Evolutionary conservation across 2,329 filamentous ascomycete species (phyloP).

Genomic region (Claviceps fusiformis): DNA sequence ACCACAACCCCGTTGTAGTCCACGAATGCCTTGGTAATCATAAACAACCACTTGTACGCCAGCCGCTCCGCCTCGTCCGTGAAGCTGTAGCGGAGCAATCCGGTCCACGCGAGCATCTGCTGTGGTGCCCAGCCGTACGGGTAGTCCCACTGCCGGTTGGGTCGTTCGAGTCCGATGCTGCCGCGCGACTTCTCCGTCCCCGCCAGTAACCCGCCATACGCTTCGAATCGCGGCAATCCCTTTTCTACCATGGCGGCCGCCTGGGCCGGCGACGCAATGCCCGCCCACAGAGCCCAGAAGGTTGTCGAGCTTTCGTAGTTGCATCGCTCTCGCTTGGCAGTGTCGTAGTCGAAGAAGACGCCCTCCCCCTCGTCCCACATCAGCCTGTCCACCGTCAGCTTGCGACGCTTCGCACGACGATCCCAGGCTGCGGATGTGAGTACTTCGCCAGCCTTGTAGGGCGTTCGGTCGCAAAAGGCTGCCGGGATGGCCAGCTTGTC

Average conservation of each 20-base stretch:
- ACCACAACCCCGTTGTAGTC: constrained; percentile 98
- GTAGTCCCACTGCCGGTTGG: constrained; percentile 97
- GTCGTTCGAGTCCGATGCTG: constrained; percentile 61
- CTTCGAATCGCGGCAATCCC: constrained; percentile 79
- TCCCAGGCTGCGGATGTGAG: constrained; percentile 86
- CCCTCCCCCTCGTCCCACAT: constrained; percentile 85
- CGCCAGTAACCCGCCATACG: constrained; percentile 72
- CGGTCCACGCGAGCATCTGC: constrained; percentile 96
- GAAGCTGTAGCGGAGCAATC: constrained; percentile 81
- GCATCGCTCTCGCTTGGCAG: constrained; percentile 63
- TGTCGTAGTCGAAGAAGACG: constrained; percentile 98
- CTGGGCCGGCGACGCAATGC: constrained; percentile 71
- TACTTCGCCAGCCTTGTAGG: constrained; percentile 50
- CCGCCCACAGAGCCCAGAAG: constrained; percentile 96
- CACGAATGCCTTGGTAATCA: constrained; percentile 97
- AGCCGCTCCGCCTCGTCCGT: constrained; percentile 77
- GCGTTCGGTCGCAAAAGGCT: constrained; percentile 61
- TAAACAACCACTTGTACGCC: constrained; percentile 93
- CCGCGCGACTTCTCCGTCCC: constrained; percentile 86
- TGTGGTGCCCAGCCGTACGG: constrained; percentile 98
- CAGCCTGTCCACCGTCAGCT: constrained; percentile 78
- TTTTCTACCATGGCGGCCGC: constrained; percentile 70
- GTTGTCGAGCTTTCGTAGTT: constrained; percentile 86
- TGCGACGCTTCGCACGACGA: constrained; percentile 70
- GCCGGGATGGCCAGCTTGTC: constrained; percentile 71